Percentiles rank a stretch among this genome's conserved stretches.
Conservation (phyloP, 106 monocot species). For the Gastrodia elata region DNA sequence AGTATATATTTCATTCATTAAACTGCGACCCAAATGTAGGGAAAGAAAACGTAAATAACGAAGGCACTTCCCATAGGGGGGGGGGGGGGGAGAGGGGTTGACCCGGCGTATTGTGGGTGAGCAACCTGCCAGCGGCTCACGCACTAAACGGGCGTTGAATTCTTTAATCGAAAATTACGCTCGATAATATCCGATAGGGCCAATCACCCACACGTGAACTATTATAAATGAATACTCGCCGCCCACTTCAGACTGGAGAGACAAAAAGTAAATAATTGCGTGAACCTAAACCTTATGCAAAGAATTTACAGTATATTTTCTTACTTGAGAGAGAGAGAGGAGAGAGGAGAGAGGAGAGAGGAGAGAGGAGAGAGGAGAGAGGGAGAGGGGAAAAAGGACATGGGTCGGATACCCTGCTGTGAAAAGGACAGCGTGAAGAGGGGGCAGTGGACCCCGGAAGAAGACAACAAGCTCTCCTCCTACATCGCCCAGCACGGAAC, state of each 20-base stretch:
- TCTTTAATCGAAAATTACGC: constrained; percentile 61
- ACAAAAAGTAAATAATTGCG: too few species aligned
- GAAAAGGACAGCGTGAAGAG: constrained; percentile 94
- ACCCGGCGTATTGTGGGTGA: constrained; percentile 63
- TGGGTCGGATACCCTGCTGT: constrained; percentile 94
- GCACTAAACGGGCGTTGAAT: constrained; percentile 66
- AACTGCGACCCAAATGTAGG: too few species aligned
- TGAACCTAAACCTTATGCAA: too few species aligned
- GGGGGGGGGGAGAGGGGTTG: constrained; percentile 30
- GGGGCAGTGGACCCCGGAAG: constrained; percentile 97
- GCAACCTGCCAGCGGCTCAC: constrained; percentile 56
- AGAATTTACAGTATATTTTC: too few species aligned
- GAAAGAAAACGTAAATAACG: too few species aligned
- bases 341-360: neutral
- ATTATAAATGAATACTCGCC: constrained; percentile 6
- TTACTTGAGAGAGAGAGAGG: neutral
- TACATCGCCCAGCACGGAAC: constrained; percentile 95
- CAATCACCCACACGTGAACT: constrained; percentile 37
- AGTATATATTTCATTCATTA: too few species aligned
- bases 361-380: neutral
- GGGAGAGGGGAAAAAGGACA: constrained; percentile 6
- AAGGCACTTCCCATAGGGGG: too few species aligned
- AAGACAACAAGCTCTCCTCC: constrained; percentile 91
- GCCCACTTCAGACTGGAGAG: neutral
- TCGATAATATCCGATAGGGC: constrained; percentile 7